Percentiles rank a stretch among this genome's conserved stretches.
Conservation (phyloP, 345 rosid species). For the Ailanthus altissimus region DNA sequence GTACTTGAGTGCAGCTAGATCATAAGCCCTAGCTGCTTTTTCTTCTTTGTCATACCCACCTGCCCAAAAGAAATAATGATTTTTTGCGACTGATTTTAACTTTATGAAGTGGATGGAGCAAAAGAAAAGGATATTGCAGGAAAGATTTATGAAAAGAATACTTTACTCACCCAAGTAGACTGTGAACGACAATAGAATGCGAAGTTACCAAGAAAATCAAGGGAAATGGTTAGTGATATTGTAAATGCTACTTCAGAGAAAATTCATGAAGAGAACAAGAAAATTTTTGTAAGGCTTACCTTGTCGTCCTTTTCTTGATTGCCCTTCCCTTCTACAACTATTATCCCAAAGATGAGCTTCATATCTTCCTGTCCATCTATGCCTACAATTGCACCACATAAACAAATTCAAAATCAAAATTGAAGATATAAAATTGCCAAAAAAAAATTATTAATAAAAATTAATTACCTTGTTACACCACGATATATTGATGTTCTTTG, state of each 20-base stretch:
- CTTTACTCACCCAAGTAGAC: constrained; percentile 82
- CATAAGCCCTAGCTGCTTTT: constrained; percentile 98
- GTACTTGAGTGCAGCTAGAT: constrained; percentile 90
- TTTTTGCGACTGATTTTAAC: neutral
- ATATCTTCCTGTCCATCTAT: constrained; percentile 98
- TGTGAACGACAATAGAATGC: constrained; percentile 30
- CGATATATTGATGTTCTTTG: constrained; percentile 97
- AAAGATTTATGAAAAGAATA: neutral
- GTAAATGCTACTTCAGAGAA: neutral
- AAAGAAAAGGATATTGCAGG: neutral
- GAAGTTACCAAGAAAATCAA: constrained; percentile 27
- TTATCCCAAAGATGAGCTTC: constrained; percentile 99
- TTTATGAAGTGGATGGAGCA: neutral
- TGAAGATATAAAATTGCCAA: neutral
- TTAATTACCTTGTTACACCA: constrained; percentile 81
- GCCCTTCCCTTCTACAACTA: constrained; percentile 99
- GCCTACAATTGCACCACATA: constrained; percentile 46
- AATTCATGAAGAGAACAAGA: neutral
- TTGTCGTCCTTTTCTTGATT: constrained; percentile 98
- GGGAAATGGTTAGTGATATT: constrained; percentile 25
- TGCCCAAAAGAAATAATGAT: constrained; percentile 24
- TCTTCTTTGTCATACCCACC: constrained; percentile 99
- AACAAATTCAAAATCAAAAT: neutral
- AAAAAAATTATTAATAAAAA: neutral
- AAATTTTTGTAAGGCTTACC: constrained; percentile 40